Conservation (phyloP, 495 filamentous ascomycete species). For the Margaritispora aquatica region DNA sequence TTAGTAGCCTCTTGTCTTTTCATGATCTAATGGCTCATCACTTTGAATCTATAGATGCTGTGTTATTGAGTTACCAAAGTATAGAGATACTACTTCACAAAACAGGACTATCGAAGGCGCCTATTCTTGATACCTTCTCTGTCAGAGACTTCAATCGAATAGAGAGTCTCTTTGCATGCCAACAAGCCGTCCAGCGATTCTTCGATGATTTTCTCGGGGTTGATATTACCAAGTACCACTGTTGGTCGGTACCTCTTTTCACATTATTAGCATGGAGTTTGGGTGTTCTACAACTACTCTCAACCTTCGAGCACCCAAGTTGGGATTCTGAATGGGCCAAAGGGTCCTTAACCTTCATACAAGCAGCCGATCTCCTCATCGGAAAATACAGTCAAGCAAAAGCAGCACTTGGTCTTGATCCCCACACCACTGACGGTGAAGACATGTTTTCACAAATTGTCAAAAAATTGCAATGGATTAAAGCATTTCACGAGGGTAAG, state of each 20-base stretch:
- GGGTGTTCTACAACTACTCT: slow-evolving; percentile 33
- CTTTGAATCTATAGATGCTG: neutral
- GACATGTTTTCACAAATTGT: neutral
- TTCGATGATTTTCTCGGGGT: slow-evolving; percentile 30
- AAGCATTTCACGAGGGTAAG: neutral
- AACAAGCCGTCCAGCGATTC: slow-evolving; percentile 32
- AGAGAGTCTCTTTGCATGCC: slow-evolving; percentile 23
- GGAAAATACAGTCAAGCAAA: slow-evolving; percentile 22
- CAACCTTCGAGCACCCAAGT: slow-evolving; percentile 32
- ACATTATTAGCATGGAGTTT: slow-evolving; percentile 30
- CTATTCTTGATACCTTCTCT: neutral
- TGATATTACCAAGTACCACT: slow-evolving; percentile 19
- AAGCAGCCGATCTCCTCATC: slow-evolving; percentile 26
- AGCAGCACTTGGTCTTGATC: neutral
- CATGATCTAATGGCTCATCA: neutral
- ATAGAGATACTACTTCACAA: slow-evolving; percentile 2
- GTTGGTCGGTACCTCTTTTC: slow-evolving; percentile 31
- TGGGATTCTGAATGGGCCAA: slow-evolving; percentile 35
- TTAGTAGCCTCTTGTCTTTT: neutral
- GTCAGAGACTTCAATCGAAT: slow-evolving; percentile 14
- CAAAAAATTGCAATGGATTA: neutral
- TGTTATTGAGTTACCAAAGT: neutral
- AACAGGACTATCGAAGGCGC: slow-evolving; percentile 2
- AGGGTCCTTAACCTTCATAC: slow-evolving; percentile 28
- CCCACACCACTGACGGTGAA: neutral